Base-by-base conservation (phyloP, 2,329 filamentous ascomycete species). In the Cladophialophora yegresii region DNA sequence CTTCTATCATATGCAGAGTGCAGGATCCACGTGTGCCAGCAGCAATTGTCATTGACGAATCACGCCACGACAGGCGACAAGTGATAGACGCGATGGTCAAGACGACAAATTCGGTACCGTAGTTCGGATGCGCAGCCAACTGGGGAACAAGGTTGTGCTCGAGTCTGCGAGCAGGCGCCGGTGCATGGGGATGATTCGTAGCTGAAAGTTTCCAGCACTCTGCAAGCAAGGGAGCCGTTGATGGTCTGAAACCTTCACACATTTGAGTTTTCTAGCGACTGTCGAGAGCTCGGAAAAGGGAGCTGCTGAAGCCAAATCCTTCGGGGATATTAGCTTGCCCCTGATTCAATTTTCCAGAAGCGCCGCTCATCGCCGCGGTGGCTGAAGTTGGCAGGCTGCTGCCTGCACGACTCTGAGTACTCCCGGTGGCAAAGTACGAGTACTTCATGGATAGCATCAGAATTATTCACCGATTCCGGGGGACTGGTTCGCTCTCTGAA, bases 261-360 rank as follows among this genome's bases (percentile, higher is more conserved):
- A 58, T 47, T 47, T 58, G 55, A 49, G 36, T 58, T 58, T 58
- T 28, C 22, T 30, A 47, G 55, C 45, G 36, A 49, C 30, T 32
- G 20, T 49, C 55, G 36, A 28, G 40, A 33, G 26, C 36, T 32
- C 9, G 26, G 40, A 23, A 45, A 45, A 26, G 22, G 23, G 43
- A 47, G 12, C 40, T 7, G 33, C 33, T 40, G 36, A 43, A 43
- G 13, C 16, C 36, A 28, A 58, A 22, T 58, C 23, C 55, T 45
- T 45, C 55, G 40, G 40, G 43, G 55, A 32, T n/a, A 10, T 50
- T 50, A 50, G 20, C 30, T 5, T 60, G 56, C 64, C 64, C 64
- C 64, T 66, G 64, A 66, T 61, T 66, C 64, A 43, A 57, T 66
- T 66, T 58, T 66, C 64, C 57, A 66, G 64, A 66, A 66, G n/a